These are phyloP conservation scores for Komagataea norvegica DNA, from an alignment of 1,139 yeast species.

Conservation along the genomic window DNA sequence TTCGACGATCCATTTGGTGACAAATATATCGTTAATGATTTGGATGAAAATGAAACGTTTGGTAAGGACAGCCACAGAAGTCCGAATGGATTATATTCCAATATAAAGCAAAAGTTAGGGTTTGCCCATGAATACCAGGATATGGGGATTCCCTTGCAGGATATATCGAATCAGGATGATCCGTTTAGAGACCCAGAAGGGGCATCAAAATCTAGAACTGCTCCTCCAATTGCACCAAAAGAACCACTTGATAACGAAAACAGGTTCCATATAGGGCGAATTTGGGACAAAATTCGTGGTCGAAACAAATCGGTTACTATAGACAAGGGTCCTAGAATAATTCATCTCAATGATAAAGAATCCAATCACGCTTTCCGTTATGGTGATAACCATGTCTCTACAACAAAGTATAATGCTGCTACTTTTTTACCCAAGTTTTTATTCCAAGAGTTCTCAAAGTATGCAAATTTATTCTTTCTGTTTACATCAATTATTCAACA, in stretches of 20 bases:
- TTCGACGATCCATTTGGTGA: constrained; percentile 33
- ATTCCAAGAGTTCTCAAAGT: constrained; percentile 94
- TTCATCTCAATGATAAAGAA: constrained; percentile 57
- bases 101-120: constrained; percentile 22
- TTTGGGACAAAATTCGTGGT: constrained; percentile 44
- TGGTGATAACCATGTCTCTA: constrained; percentile 82
- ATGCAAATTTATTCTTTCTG: constrained; percentile 90
- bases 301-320: constrained; percentile 31
- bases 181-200: constrained; percentile 25
- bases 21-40: constrained; percentile 27
- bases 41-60: constrained; percentile 16
- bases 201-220: too few species aligned
- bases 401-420: constrained; percentile 93
- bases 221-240: constrained; percentile 7
- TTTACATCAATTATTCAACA: constrained; percentile 94
- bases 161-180: constrained; percentile 25
- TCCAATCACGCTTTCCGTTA: constrained; percentile 55
- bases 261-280: constrained; percentile 51
- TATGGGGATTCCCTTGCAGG: constrained; percentile 31
- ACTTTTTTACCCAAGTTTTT: constrained; percentile 92
- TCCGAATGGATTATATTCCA: constrained; percentile 17
- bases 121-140: constrained; percentile 26
- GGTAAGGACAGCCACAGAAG: constrained; percentile 8
- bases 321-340: constrained; percentile 57
- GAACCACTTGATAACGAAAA: constrained; percentile 27